Evolutionary conservation across 129 eudicot genomes (phyloP), one percentile per base, ranked within the genome.

Genomic region (Artemisia annua): DNA sequence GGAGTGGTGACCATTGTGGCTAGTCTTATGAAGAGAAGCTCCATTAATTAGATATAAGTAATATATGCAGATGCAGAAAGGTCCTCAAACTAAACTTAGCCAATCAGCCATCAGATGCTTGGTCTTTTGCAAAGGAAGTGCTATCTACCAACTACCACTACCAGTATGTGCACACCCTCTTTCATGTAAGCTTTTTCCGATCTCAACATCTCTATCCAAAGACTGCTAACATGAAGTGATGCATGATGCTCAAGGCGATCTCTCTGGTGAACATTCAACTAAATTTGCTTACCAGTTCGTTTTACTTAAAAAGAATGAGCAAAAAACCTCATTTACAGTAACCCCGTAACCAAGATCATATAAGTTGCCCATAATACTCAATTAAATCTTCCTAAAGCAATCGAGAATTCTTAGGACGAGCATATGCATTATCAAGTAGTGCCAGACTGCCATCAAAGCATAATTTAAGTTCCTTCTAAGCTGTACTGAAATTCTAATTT

Each of bases 181-280:
- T 11, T 61, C 66, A 26, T 61, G 66, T 14, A 61, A 26, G 18
- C 15, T 14, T 26, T 24, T 61, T 61, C 43, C 14, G 30, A 13
- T 9, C 43, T 59, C 64, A 22, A 59, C 35, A 28, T 60, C 66
- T 26, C 7, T 28, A 61, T 61, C 44, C 39, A 60, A 8, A 24
- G 46, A 26, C 66, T 12, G 66, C 66, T 61, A 61, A 26, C 17
- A 51, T 12, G 16, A 51, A 51, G 56, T 3, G 16, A 51, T 16
- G 16, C 66, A 59, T 61, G 66, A 61, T 61, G 66, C 66, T 61
- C 66, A 61, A 61, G 30, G 46, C 46, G 44, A 61, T 61, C 65
- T 11, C 43, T 16, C 43, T 59, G 65, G n/a, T 59, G 43, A 59
- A 22, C 12, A 59, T 59, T 59, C 10, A 2, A 35, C 64, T 59